Conservation (phyloP, 345 rosid species). For the Theobroma cacao region DNA sequence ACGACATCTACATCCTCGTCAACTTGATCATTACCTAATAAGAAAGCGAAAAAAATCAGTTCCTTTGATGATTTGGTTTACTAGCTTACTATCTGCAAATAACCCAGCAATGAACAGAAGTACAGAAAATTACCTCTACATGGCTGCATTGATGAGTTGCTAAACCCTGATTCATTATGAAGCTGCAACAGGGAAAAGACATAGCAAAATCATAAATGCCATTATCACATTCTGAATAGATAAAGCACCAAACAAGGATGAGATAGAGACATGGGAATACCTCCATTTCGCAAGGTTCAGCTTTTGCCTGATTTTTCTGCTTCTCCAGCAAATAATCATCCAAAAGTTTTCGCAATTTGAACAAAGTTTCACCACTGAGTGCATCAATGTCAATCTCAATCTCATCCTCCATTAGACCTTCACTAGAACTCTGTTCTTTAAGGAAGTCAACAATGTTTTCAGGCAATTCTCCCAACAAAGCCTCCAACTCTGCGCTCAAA, state of each 20-base stretch:
- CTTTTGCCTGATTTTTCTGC: constrained; percentile 43
- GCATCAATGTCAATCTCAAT: constrained; percentile 85
- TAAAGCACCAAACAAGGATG: constrained; percentile 6
- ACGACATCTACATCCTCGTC: constrained; percentile 82
- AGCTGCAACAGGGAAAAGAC: constrained; percentile 45
- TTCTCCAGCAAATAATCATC: constrained; percentile 64
- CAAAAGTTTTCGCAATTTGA: constrained; percentile 60
- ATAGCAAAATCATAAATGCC: constrained; percentile 21
- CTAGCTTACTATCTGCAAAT: not conserved
- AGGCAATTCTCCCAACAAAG: constrained; percentile 64
- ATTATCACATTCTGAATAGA: not conserved
- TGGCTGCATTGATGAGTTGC: constrained; percentile 59
- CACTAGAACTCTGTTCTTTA: constrained; percentile 56
- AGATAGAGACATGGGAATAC: constrained; percentile 32
- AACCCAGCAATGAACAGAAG: constrained; percentile 10
- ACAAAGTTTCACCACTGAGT: constrained; percentile 63
- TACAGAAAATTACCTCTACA: constrained; percentile 50
- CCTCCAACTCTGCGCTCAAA: constrained; percentile 54
- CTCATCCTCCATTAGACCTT: constrained; percentile 62
- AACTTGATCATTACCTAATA: constrained; percentile 52
- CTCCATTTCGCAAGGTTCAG: constrained; percentile 78
- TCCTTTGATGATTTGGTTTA: not conserved
- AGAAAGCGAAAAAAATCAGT: constrained; percentile 3
- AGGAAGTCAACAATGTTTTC: constrained; percentile 65
- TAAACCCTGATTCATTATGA: constrained; percentile 58